Evolutionary conservation across 2,329 filamentous ascomycete species (phyloP).

Genomic region (Ophiostoma quercus): DNA sequence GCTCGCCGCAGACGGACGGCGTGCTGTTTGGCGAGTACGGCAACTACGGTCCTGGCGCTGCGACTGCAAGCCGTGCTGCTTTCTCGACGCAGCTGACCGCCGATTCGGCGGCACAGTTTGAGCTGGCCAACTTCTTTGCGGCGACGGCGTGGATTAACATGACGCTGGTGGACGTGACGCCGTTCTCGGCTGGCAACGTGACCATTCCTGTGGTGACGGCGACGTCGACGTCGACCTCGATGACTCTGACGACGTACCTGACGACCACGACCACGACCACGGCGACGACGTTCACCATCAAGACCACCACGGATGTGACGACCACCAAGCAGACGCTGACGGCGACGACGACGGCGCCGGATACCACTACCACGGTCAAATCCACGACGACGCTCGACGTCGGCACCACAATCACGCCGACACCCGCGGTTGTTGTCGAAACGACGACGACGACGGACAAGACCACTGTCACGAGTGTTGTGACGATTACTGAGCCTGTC

Average conservation of each 20-base stretch:
- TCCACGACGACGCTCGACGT: not conserved
- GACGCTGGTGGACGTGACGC: conserved; percentile 35
- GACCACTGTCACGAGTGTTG: not conserved
- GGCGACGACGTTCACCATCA: not conserved
- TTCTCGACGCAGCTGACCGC: conserved; percentile 20
- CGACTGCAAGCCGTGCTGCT: not conserved
- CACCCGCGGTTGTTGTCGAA: not conserved
- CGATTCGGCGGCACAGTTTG: conserved; percentile 34
- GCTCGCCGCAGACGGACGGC: conserved; percentile 33
- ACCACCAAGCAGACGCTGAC: conserved; percentile 8
- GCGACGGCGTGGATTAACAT: conserved; percentile 41
- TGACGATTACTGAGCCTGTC: not conserved
- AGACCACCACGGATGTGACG: not conserved
- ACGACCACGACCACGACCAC: not conserved
- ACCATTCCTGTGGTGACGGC: not conserved
- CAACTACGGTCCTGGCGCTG: conserved; percentile 22
- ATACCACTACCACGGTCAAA: not conserved
- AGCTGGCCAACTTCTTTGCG: conserved; percentile 39
- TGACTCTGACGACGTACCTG: not conserved
- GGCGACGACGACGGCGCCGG: not conserved
- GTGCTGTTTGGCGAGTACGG: conserved; percentile 46
- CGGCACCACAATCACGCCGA: not conserved
- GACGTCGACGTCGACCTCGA: not conserved
- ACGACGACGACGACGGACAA: not conserved
- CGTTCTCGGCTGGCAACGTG: conserved; percentile 31